Evolutionary conservation across 2,329 filamentous ascomycete species (phyloP).

Genomic region (Pseudocercospora cruenta): DNA sequence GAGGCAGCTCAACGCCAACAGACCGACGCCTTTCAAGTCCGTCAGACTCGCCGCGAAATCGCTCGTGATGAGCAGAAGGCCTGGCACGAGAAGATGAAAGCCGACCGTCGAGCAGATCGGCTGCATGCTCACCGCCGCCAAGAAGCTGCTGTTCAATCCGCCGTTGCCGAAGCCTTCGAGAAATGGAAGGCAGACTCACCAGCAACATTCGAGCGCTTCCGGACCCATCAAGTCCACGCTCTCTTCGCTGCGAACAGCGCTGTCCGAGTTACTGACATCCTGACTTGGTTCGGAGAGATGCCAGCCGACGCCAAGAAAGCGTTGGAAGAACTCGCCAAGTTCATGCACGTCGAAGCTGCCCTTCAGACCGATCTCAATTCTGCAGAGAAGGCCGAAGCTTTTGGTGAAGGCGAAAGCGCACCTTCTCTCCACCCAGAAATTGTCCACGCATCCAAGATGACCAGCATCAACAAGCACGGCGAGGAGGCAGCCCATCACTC

Average conservation of each 20-base stretch:
- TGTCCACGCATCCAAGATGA: neutral
- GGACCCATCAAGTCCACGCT: neutral
- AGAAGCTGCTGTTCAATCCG: neutral
- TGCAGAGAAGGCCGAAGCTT: neutral
- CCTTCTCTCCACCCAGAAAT: neutral
- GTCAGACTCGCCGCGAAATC: neutral
- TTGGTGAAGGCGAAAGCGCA: neutral
- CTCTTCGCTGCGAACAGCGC: neutral
- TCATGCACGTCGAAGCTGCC: neutral
- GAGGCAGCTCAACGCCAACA: neutral
- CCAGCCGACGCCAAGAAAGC: neutral
- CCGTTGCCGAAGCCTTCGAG: neutral
- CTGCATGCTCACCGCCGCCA: neutral
- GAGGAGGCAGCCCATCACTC: too few relatives aligned
- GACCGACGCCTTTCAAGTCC: neutral
- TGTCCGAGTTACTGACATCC: neutral
- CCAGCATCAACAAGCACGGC: neutral
- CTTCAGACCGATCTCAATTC: neutral
- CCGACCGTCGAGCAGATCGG: neutral
- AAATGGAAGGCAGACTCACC: neutral
- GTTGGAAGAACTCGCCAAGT: neutral
- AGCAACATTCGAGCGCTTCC: neutral
- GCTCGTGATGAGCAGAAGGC: neutral
- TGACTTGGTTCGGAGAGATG: neutral
- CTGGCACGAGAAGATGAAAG: neutral